A percentile compares a stretch with the other conserved stretches of the same genome.
phyloP scores from a whole-genome alignment of 2,329 filamentous ascomycete species.

The Colletotrichum coccodes region DNA sequence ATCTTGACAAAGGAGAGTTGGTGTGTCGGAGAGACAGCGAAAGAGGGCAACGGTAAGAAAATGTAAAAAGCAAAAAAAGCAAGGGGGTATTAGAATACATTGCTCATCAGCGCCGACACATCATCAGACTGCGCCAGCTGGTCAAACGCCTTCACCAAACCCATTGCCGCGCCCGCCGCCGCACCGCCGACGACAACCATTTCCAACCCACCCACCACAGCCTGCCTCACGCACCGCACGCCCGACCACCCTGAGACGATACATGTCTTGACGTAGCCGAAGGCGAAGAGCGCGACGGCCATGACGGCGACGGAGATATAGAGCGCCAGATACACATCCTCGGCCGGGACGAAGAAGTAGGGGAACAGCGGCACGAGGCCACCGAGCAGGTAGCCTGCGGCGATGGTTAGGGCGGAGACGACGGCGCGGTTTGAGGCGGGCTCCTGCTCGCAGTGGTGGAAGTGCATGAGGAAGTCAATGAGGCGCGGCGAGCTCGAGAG shows the following conservation, averaged over 20 bases:
- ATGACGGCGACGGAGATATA: slow-evolving; percentile 70
- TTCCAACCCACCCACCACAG: slow-evolving; percentile 45
- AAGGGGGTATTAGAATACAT: slow-evolving; percentile 5
- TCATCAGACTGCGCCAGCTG: slow-evolving; percentile 25
- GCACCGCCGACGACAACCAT: slow-evolving; percentile 52
- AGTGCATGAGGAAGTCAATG: slow-evolving; percentile 70
- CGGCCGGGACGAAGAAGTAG: slow-evolving; percentile 66
- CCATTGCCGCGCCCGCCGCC: slow-evolving; percentile 51
- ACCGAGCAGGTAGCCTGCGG: slow-evolving; percentile 75
- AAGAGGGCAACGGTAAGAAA: not conserved
- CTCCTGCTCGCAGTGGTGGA: slow-evolving; percentile 61
- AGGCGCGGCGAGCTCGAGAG: slow-evolving; percentile 49
- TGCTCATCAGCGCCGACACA: slow-evolving; percentile 20
- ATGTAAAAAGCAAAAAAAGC: not conserved
- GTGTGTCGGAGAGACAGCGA: not conserved
- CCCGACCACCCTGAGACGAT: slow-evolving; percentile 44
- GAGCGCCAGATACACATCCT: slow-evolving; percentile 58
- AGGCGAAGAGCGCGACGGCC: slow-evolving; percentile 67
- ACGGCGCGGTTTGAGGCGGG: slow-evolving; percentile 55
- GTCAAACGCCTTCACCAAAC: slow-evolving; percentile 42
- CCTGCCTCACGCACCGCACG: slow-evolving; percentile 31
- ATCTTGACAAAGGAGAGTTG: not conserved
- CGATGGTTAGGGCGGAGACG: slow-evolving; percentile 72
- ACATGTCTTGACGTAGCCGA: slow-evolving; percentile 74
- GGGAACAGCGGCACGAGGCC: slow-evolving; percentile 77